These are phyloP conservation scores for Globisporangium yorkense DNA, from an alignment of 352 stramenopile species.

Conservation along the genomic window DNA sequence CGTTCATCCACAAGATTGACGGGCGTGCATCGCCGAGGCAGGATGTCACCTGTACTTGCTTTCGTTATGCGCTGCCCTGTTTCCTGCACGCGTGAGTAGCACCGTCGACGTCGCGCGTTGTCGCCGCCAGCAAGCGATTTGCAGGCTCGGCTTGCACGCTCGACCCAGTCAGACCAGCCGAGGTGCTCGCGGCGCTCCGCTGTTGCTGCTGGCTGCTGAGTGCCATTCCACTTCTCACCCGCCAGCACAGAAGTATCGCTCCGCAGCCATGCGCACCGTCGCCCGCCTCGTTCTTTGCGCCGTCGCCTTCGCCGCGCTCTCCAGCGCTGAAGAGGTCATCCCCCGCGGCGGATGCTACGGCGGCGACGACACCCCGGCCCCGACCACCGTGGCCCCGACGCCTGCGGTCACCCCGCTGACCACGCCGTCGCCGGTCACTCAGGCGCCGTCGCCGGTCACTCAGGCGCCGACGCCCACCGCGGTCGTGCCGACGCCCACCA, in stretches of 20 bases:
- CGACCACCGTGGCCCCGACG: constrained; percentile 5
- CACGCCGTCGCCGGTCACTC: neutral
- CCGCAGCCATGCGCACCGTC: constrained; percentile 5
- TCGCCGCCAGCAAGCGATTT: neutral
- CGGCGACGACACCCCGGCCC: constrained; percentile 5
- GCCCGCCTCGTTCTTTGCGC: constrained; percentile 10
- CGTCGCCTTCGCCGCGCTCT: constrained; percentile 5
- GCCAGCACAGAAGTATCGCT: constrained; percentile 10
- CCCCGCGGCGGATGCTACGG: constrained; percentile 8
- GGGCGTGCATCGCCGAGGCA: constrained; percentile 2
- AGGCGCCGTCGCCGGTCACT: constrained; percentile 5
- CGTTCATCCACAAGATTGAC: neutral
- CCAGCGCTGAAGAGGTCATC: constrained; percentile 8
- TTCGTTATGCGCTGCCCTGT: constrained; percentile 2
- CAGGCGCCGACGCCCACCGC: neutral
- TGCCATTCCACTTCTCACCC: constrained; percentile 10
- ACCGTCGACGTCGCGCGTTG: neutral
- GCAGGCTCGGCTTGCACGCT: too few relatives aligned
- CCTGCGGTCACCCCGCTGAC: neutral
- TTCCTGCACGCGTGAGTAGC: constrained; percentile 3
- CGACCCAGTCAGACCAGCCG: too few relatives aligned
- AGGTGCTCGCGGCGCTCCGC: neutral
- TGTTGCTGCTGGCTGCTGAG: neutral
- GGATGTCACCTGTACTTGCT: constrained; percentile 4
- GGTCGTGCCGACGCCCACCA: neutral